phyloP scores from a whole-genome alignment of 768 basidiomycete genomes.

The Russula emetica region DNA sequence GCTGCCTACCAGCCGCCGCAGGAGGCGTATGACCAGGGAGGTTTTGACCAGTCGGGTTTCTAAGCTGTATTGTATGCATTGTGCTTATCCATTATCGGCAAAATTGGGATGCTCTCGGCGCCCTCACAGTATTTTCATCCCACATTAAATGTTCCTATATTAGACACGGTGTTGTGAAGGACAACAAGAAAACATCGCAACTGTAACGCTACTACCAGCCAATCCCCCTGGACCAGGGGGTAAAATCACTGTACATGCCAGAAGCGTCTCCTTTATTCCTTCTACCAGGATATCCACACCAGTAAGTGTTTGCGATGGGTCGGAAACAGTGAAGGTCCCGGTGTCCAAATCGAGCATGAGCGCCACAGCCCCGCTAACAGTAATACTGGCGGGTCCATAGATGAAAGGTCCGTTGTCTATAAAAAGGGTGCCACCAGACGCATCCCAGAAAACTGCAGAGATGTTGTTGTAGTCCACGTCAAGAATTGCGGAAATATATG shows the following conservation, averaged over 20 bases:
- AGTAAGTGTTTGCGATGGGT: slow-evolving; percentile 55
- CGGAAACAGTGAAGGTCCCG: slow-evolving; percentile 52
- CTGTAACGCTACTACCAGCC: slow-evolving; percentile 47
- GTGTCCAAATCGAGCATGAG: slow-evolving; percentile 43
- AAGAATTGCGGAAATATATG: slow-evolving; percentile 46
- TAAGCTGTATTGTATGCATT: slow-evolving; percentile 12
- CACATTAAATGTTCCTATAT: background rate
- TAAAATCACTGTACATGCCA: slow-evolving; percentile 39
- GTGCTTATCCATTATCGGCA: slow-evolving; percentile 4
- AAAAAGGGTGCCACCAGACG: slow-evolving; percentile 41
- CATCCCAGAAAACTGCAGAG: slow-evolving; percentile 57
- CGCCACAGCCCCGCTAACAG: slow-evolving; percentile 41
- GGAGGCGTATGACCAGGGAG: slow-evolving; percentile 39
- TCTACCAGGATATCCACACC: slow-evolving; percentile 39
- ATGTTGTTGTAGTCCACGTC: slow-evolving; percentile 41
- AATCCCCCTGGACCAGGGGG: slow-evolving; percentile 41
- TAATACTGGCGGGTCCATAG: slow-evolving; percentile 36
- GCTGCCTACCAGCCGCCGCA: slow-evolving; percentile 32
- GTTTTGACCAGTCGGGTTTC: slow-evolving; percentile 39
- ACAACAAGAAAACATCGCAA: background rate
- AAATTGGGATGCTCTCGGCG: background rate
- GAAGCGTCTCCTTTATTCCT: slow-evolving; percentile 24
- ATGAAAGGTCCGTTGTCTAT: slow-evolving; percentile 31
- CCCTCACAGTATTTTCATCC: background rate
- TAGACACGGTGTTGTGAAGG: background rate